Base-by-base conservation (phyloP, 2,329 filamentous ascomycete genomes). In the Exophiala aquamarina region DNA sequence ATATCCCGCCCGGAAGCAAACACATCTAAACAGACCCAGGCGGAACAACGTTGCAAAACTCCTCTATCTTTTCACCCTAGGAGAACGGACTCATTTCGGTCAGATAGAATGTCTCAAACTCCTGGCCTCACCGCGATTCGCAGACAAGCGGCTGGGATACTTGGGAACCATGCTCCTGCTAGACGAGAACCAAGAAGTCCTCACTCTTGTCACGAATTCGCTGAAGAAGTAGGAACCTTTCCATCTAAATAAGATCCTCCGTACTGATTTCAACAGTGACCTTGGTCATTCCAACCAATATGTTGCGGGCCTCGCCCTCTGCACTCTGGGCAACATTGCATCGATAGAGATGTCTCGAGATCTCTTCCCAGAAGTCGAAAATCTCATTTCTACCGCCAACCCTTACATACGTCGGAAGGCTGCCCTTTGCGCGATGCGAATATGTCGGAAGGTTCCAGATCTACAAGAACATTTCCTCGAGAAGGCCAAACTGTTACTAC, bases 71-170 rank as follows among this genome's bases (percentile, higher is more conserved):
- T 98, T 98, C 70, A 98, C 93, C 1, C 80, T 98, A 33, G 93
- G 93, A 56, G 93, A 98, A 73, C 83, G 93, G 63, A 98, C 93
- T 47, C 93, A 98, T 71, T 98, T 98, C 67, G 93, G 93, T 41
- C 93, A 98, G 77, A 98, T 98, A 66, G 93, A 98, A 82, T 98
- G 93, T 70, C 79, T 98, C 63, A 98, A 98, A 73, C 82, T 98
- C 41, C 81, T 98, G 49, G 93, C 93, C 49, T 98, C 93, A 32
- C 91, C 94, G 57, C 89, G 92, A 49, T 98, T 98, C 66, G 93
- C 93, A 59, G 93, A 98, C 77, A 98, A 98, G 75, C 85, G 93
- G 38, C 73, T 98, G 60, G 93, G 93, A 32, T 95, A 98, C 65
- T 75, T 98, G 58, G 93, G 93, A 18, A 98, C 93, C 14, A 98